Base-by-base conservation (phyloP, 2,329 filamentous ascomycete genomes). In the Raffaelea arxii region DNA sequence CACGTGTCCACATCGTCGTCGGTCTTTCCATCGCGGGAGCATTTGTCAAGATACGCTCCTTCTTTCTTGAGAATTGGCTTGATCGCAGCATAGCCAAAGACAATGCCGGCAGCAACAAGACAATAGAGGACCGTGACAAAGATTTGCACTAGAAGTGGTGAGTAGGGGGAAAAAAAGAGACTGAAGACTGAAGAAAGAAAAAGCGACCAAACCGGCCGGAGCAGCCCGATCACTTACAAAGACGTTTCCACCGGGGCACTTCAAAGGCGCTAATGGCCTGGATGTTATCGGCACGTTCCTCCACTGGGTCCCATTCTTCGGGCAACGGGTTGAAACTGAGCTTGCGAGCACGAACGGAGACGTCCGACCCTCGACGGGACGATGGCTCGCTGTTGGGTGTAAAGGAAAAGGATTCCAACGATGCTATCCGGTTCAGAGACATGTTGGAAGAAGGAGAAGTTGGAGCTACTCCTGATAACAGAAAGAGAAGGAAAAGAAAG, bases 1-100 rank as follows among this genome's bases (percentile, higher is more conserved):
- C 63, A 76, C n/a, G 62, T 67, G 24, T 71, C 57, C 16, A 56
- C 56, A n/a, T 58, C 53, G 2, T 56, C 48, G 32, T 58, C 59
- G 6, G 19, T 6, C 32, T 36, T 36, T 37, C 59, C 52, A 30
- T 11, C 30, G 37, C 18, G 21, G 19, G 45, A 43, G 58, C 86
- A 92, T 27, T 71, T 64, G 43, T 85, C 71, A 36, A 70, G 70
- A 61, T 89, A 91, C 10, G 86, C 82, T 3, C 80, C 80, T 59
- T 89, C 82, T 12, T 71, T 65, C 50, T 90, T 83, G 23, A 94
- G 70, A 9, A 92, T 77, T 1, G 87, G 86, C 60, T 92, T 94
- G 54, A 94, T 71, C 12, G 87, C 86, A 14, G 87, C 87, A 62
- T 87, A 94, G 27, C 87, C 87, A 64, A 92, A 92, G 18, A 92